Base-by-base conservation (phyloP, 2,329 filamentous ascomycete species). In the Hypoxylon sp. region DNA sequence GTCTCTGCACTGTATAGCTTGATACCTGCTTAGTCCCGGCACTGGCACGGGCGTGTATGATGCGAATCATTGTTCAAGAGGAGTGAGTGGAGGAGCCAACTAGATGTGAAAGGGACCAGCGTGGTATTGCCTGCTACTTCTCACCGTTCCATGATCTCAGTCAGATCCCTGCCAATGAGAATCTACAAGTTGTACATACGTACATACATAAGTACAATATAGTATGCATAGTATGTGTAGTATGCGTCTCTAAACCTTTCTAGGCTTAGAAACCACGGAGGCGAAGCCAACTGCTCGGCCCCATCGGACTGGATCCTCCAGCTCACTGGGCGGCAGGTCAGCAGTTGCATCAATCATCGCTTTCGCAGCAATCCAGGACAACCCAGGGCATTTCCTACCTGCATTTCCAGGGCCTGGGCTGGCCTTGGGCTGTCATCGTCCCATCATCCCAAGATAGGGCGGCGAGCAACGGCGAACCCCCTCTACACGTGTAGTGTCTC, bases 221-320 rank as follows among this genome's bases (percentile, higher is more conserved):
- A 45, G 56, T 28, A 57, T 57, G 55, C 60, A 38, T 62, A 45
- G 56, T 28, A 57, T 57, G 55, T n/a, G 46, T 62, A 45, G 56
- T 28, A 57, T 57, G 55, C 60, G 25, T 56, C 55, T 64, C 69
- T 69, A 74, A 68, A 67, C 72, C 65, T 59, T 70, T 73, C 65
- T 71, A 19, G 68, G 71, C 55, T 65, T 72, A 73, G 71, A 45
- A 63, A 64, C 52, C 45, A 57, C 63, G 63, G 72, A 68, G 73
- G 72, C 73, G 73, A 72, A 75, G 73, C 72, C 70, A 67, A 69
- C 55, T 70, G 63, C 71, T 71, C 71, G 72, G 71, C 72, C 72
- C 71, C 69, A 69, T 75, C 72, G 68, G 71, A 70, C 71, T 71
- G 67, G 69, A 72, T 74, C 73, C 70, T 72, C 64, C 65, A 62